phyloP scores from a whole-genome alignment of 139 green algal genomes.

The Chlamydomonas eustigma region DNA sequence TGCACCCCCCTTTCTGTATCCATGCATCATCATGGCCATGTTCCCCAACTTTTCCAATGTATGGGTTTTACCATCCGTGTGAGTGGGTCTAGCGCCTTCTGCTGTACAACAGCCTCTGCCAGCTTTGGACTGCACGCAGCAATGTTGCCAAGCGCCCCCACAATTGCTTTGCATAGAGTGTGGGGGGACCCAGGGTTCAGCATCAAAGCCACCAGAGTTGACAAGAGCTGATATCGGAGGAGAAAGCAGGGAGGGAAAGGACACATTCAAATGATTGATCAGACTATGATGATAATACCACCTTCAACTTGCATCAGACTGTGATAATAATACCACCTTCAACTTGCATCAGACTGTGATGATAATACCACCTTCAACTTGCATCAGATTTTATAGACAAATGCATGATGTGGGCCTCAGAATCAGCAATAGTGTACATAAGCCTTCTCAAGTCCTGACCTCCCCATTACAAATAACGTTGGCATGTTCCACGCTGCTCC shows the following conservation, averaged over 20 bases:
- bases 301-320: too few species aligned
- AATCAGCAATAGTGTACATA: not conserved
- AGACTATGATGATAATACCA: too few species aligned
- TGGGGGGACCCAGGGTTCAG: not conserved
- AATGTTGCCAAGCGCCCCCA: slow-evolving; percentile 17
- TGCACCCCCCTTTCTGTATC: too few species aligned
- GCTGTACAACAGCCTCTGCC: slow-evolving; percentile 23
- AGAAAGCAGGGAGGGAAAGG: too few species aligned
- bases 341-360: too few species aligned
- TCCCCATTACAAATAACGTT: slow-evolving; percentile 12
- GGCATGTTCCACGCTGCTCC: slow-evolving; percentile 27
- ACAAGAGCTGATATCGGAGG: slow-evolving; percentile 10
- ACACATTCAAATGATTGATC: too few species aligned
- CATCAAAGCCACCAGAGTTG: slow-evolving; percentile 22
- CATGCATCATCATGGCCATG: too few species aligned
- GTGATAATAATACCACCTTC: too few species aligned
- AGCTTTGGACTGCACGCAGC: slow-evolving; percentile 22
- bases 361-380: too few species aligned
- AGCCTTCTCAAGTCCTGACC: not conserved
- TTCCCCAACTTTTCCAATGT: too few species aligned
- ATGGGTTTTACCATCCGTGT: slow-evolving; percentile 3
- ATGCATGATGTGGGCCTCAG: too few species aligned
- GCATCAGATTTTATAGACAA: too few species aligned
- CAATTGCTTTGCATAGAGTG: slow-evolving; percentile 9
- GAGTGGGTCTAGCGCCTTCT: slow-evolving; percentile 13